These are phyloP conservation scores for Fusarium nygamai DNA, from an alignment of 2,329 filamentous ascomycete species.

Conservation along the genomic window DNA sequence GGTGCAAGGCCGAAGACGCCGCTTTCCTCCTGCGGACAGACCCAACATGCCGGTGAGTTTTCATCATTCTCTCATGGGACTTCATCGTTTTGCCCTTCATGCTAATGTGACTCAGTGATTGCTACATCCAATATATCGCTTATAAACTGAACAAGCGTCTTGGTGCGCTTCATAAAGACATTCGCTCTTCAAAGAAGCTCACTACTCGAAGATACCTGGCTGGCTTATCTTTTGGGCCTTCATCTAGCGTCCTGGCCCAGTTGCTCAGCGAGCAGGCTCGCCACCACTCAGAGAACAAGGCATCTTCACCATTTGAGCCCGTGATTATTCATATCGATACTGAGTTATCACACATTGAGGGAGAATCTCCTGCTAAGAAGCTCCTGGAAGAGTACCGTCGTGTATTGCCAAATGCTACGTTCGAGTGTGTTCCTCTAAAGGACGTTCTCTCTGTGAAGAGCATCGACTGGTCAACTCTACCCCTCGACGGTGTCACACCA, in stretches of 20 bases:
- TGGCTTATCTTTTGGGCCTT: slow-evolving; percentile 84
- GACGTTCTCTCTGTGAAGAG: slow-evolving; percentile 63
- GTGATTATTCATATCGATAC: slow-evolving; percentile 66
- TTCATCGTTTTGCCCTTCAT: neutral
- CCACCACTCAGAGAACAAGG: slow-evolving; percentile 71
- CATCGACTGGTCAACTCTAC: slow-evolving; percentile 65
- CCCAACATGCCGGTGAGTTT: slow-evolving; percentile 47
- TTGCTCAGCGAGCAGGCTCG: slow-evolving; percentile 76
- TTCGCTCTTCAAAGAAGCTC: slow-evolving; percentile 48
- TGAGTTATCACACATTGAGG: slow-evolving; percentile 43
- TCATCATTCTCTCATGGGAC: neutral
- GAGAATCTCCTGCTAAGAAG: slow-evolving; percentile 49
- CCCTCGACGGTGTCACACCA: slow-evolving; percentile 25
- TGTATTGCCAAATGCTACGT: slow-evolving; percentile 73
- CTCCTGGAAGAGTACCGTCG: slow-evolving; percentile 64
- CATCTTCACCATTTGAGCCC: slow-evolving; percentile 74
- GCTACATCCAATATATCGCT: slow-evolving; percentile 81
- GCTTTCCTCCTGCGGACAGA: slow-evolving; percentile 45
- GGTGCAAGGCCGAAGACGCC: slow-evolving; percentile 47
- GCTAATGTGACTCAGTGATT: slow-evolving; percentile 54
- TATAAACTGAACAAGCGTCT: slow-evolving; percentile 83
- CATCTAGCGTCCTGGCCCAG: slow-evolving; percentile 80
- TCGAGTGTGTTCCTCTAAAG: slow-evolving; percentile 71
- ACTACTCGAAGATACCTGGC: slow-evolving; percentile 67
- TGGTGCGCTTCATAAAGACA: slow-evolving; percentile 61